Conservation (phyloP, 2,329 filamentous ascomycete species). For the Shiraia bambusicola region DNA sequence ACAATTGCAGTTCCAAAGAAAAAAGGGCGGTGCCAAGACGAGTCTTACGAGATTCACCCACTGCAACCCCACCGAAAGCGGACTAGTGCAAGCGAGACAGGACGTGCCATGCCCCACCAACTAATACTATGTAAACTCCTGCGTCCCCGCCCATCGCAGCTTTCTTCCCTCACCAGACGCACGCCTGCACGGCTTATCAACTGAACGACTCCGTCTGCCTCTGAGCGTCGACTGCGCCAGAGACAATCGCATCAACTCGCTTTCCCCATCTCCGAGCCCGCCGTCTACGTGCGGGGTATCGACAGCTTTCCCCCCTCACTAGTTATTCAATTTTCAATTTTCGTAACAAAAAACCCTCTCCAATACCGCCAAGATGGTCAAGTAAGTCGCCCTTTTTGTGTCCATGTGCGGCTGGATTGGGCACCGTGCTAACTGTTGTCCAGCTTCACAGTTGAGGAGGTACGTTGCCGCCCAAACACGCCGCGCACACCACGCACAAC, state of each 20-base stretch:
- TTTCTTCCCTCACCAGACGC: constrained; percentile 19
- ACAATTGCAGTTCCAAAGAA: background rate
- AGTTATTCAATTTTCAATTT: constrained; percentile 43
- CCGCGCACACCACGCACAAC: constrained; percentile 18
- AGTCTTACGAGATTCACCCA: background rate
- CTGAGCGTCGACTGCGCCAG: constrained; percentile 36
- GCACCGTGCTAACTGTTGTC: constrained; percentile 52
- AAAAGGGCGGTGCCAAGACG: constrained; percentile 14
- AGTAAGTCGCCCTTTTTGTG: constrained; percentile 67
- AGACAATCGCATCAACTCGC: constrained; percentile 30
- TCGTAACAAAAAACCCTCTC: constrained; percentile 32
- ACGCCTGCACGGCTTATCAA: constrained; percentile 25
- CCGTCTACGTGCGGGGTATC: constrained; percentile 41
- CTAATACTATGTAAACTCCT: constrained; percentile 9
- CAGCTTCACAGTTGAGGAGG: constrained; percentile 97
- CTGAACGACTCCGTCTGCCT: constrained; percentile 28
- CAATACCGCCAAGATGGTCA: constrained; percentile 97
- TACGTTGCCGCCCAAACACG: constrained; percentile 50
- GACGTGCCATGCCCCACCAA: background rate
- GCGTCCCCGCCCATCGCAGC: constrained; percentile 12
- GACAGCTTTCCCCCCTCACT: constrained; percentile 27
- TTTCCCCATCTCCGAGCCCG: constrained; percentile 24
- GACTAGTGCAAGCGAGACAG: background rate
- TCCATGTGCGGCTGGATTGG: constrained; percentile 1
- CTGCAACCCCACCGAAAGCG: background rate